Conservation (phyloP, 495 filamentous ascomycete genomes). For the Cercophora newfieldiana region DNA sequence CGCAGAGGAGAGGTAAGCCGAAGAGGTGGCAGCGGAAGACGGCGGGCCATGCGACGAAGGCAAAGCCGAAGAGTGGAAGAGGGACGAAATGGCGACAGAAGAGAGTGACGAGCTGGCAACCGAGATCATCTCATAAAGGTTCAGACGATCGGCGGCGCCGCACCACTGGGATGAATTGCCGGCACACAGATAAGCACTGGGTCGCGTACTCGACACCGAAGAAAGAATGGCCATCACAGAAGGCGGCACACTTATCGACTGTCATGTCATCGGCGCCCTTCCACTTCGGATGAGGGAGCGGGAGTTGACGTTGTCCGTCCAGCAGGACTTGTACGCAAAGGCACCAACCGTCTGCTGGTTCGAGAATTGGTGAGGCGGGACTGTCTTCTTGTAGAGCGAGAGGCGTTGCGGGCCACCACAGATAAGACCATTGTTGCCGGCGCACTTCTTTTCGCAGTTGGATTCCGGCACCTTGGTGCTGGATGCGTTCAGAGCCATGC, state of each 20-base stretch:
- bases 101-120: too few relatives aligned
- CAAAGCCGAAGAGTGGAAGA: too few relatives aligned
- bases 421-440: not conserved
- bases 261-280: constrained; percentile 28
- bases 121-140: too few relatives aligned
- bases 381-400: not conserved
- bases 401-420: not conserved
- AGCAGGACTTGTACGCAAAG: constrained; percentile 4
- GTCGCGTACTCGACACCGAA: constrained; percentile 37
- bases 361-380: not conserved
- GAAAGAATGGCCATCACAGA: constrained; percentile 32
- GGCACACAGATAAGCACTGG: constrained; percentile 34
- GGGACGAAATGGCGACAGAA: too few relatives aligned
- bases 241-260: constrained; percentile 31
- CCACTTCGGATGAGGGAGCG: constrained; percentile 19
- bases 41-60: too few relatives aligned
- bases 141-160: not conserved
- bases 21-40: too few relatives aligned
- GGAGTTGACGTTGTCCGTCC: constrained; percentile 3
- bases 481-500: not conserved
- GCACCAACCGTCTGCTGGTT: not conserved
- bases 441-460: constrained; percentile 11
- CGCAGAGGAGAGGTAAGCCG: too few relatives aligned
- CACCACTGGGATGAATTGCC: not conserved
- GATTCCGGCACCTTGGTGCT: constrained; percentile 5